A percentile compares a stretch with the other conserved stretches of the same genome.
phyloP scores from a whole-genome alignment of 805 yeast species.

The Teunomyces pallodes region DNA sequence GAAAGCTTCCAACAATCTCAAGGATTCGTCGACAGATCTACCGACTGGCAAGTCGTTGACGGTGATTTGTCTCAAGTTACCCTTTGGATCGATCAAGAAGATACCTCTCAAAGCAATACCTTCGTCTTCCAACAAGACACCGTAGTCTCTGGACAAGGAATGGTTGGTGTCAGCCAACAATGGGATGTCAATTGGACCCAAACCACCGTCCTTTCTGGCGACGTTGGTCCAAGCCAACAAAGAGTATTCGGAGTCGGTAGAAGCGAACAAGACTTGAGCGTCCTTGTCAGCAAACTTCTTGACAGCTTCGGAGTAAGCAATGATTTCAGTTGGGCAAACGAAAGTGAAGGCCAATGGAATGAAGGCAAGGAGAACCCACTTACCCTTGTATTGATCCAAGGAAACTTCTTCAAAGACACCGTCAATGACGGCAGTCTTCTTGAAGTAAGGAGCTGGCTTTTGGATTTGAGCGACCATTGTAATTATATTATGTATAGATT shows the following conservation, averaged over 20 bases:
- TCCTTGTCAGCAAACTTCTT: constrained; percentile 84
- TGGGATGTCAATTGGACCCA: constrained; percentile 93
- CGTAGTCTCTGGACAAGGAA: constrained; percentile 91
- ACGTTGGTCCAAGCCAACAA: constrained; percentile 97
- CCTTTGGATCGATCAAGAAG: constrained; percentile 96
- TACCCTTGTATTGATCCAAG: constrained; percentile 93
- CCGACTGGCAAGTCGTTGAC: constrained; percentile 99
- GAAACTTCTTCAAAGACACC: constrained; percentile 95
- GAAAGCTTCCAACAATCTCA: constrained; percentile 98
- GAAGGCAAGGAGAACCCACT: constrained; percentile 96
- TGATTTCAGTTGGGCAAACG: constrained; percentile 98
- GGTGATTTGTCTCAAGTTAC: constrained; percentile 92
- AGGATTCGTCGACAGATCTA: constrained; percentile 96
- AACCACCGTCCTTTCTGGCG: constrained; percentile 96
- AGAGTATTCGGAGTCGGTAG: constrained; percentile 98
- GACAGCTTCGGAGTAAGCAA: constrained; percentile 96
- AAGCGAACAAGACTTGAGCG: constrained; percentile 89
- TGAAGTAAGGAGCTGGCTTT: constrained; percentile 95
- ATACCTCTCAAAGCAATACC: constrained; percentile 98
- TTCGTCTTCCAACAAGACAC: constrained; percentile 93
- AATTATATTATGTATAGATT: neutral
- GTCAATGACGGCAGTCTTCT: constrained; percentile 95
- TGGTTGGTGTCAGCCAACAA: constrained; percentile 96
- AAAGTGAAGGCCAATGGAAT: constrained; percentile 99
- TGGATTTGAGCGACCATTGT: constrained; percentile 87